phyloP scores from a whole-genome alignment of 2,329 filamentous ascomycete species.

The Penicillium psychrosexuale region DNA sequence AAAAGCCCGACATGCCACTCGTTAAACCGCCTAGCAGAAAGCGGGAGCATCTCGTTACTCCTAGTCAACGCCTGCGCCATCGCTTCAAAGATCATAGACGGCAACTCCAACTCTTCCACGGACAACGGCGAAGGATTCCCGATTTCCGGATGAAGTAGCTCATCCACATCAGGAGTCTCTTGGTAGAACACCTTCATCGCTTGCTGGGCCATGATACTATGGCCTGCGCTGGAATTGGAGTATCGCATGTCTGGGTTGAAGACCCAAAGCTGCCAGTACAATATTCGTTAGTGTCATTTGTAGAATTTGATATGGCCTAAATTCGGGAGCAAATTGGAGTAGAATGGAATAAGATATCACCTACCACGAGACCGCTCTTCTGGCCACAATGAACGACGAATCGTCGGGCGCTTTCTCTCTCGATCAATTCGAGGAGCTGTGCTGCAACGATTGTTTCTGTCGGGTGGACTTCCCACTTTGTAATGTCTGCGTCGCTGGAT shows the following conservation, averaged over 20 bases:
- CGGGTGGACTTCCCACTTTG: constrained; percentile 31
- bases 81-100: constrained; percentile 37
- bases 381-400: constrained; percentile 49
- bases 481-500: constrained; percentile 26
- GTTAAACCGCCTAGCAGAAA: constrained; percentile 50
- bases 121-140: constrained; percentile 41
- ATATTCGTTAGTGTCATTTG: background rate
- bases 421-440: constrained; percentile 55
- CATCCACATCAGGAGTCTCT: constrained; percentile 30
- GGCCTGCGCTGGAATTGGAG: constrained; percentile 45
- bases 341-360: constrained; percentile 1
- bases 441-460: constrained; percentile 49
- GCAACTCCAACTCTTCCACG: constrained; percentile 50
- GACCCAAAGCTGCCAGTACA: constrained; percentile 51
- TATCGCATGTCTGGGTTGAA: constrained; percentile 60
- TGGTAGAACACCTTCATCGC: constrained; percentile 59
- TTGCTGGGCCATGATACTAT: constrained; percentile 40
- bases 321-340: too few relatives aligned
- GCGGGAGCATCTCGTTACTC: constrained; percentile 48
- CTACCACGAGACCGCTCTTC: constrained; percentile 39
- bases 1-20: constrained; percentile 56
- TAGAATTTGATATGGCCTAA: background rate
- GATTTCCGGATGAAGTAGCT: constrained; percentile 35
- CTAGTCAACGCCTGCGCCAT: constrained; percentile 35
- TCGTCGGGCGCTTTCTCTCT: constrained; percentile 54